Evolutionary conservation across 345 rosid species (phyloP), one percentile per base, ranked within the genome.

Genomic region (Lagerstroemia speciosa): DNA sequence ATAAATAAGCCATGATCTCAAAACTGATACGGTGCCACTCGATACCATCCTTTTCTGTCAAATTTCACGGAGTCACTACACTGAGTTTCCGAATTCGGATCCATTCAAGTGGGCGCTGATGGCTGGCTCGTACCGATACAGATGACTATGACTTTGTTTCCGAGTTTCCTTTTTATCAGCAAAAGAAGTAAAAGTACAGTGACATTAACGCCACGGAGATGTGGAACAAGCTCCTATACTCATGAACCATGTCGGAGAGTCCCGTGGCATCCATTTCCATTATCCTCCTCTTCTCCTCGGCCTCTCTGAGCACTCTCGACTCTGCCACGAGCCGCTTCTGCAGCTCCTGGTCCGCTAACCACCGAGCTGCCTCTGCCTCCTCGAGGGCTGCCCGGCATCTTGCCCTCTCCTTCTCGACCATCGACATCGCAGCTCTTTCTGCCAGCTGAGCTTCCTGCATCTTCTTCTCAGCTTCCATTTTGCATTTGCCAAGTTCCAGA

Each of bases 401-500:
- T 17, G 68, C 73, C 73, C 78, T 78, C 78, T 87, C 89, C 66
- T 71, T 83, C 72, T 83, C 81, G 53, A 75, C 71, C 7, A 72
- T 62, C 14, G 79, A 69, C 77, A 76, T 2, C 30, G 77, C 79
- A 19, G 75, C 78, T 52, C 77, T 80, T 71, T 77, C 85, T 8
- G 77, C 73, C 45, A 62, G 1, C 27, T 65, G 66, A 62, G 79
- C 73, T 24, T 75, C 79, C 31, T 65, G 69, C 32, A 66, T 19
- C 71, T 77, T 85, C 38, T 74, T 48, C 64, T 84, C 83, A 72
- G 81, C 77, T 70, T 78, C 79, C 74, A 66, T 76, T 70, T 83
- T 87, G 89, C 85, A 87, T 32, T 68, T 73, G 17, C 84, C 80
- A 16, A 80, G 81, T 55, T 84, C 84, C n/a, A 60, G 67, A 41